Base-by-base conservation (phyloP, 129 eudicot genomes). In the Lactuca sativa region DNA sequence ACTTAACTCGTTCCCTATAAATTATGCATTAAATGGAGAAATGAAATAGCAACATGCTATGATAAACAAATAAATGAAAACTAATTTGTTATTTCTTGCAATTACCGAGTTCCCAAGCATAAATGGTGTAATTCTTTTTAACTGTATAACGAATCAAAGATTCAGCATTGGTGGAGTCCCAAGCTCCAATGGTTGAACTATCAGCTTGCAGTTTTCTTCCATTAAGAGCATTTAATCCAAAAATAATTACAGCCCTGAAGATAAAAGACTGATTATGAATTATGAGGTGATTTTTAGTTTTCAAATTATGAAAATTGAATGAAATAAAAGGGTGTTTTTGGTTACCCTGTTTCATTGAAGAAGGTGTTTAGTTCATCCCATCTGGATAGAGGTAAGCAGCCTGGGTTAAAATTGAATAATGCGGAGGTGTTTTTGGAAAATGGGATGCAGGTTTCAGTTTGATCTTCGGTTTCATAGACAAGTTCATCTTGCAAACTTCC, bases 51-150 rank as follows among this genome's bases (percentile, higher is more conserved):
- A 47, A 12, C 0, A 12, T 11, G n/a, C 44, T 38, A 38, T 38
- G 5, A 38, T 38, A 38, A 38, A 6, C 8, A 38, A 40, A 40
- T 7, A 40, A 38, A 40, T 40, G 44, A 40, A 40, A 40, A 40
- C 44, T 40, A 40, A 3, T 10, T 44, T 44, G 14, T 47, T 51
- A 56, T 14, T 52, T 59, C 14, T 54, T 59, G 56, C 36, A 67
- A 56, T 69, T 77, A 86, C 98, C 98, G 52, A 92, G 95, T 73
- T 92, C 96, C 98, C 98, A 92, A 25, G 89, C 96, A 61, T 80
- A 60, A 10, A 92, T 78, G 1, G 51, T 62, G 75, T 88, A 84
- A 38, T 86, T 84, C 72, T 84, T 92, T 58, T 78, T 62, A 17
- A 81, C 95, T 8, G 98, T 88, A 56, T 92, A 88, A 67, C 86